Evolutionary conservation across 495 filamentous ascomycete genomes (phyloP).

Genomic region (Stereocaulon alpinum): DNA sequence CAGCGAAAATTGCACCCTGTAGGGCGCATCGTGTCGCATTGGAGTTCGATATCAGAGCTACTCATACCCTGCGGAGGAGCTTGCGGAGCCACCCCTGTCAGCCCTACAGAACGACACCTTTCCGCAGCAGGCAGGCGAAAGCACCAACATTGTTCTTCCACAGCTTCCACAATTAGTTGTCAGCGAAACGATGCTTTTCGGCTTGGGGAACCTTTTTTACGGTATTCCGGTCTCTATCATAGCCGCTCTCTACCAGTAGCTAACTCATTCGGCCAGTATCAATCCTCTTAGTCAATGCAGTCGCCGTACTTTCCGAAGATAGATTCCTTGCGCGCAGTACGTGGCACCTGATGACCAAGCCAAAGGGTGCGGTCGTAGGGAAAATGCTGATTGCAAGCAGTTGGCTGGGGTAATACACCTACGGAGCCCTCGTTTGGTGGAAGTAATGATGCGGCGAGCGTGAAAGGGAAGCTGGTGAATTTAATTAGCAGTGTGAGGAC

Average conservation of each 20-base stretch:
- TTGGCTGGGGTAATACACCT: constrained; percentile 64
- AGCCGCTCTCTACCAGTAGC: constrained; percentile 14
- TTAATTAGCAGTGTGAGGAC: constrained; percentile 85
- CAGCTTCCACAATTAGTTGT: background rate
- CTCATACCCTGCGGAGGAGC: background rate
- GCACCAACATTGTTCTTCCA: background rate
- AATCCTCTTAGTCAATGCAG: constrained; percentile 83
- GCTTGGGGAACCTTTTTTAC: constrained; percentile 62
- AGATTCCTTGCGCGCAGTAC: constrained; percentile 91
- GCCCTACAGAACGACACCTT: constrained; percentile 16
- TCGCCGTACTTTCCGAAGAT: constrained; percentile 94
- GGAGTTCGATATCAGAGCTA: background rate
- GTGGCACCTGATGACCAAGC: constrained; percentile 22
- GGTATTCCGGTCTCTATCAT: constrained; percentile 31
- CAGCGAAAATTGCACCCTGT: background rate
- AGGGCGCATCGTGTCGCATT: background rate
- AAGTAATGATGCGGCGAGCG: constrained; percentile 56
- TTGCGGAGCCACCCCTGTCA: constrained; percentile 3
- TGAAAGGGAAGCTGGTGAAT: constrained; percentile 80
- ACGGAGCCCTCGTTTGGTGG: constrained; percentile 67
- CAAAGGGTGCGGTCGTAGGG: background rate
- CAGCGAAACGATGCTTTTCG: constrained; percentile 56
- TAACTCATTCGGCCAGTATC: constrained; percentile 40
- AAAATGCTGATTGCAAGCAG: constrained; percentile 33
- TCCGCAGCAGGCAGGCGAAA: background rate